Evolutionary conservation across 139 green algal genomes (phyloP).

Genomic region (Coccomyxa sp.): DNA sequence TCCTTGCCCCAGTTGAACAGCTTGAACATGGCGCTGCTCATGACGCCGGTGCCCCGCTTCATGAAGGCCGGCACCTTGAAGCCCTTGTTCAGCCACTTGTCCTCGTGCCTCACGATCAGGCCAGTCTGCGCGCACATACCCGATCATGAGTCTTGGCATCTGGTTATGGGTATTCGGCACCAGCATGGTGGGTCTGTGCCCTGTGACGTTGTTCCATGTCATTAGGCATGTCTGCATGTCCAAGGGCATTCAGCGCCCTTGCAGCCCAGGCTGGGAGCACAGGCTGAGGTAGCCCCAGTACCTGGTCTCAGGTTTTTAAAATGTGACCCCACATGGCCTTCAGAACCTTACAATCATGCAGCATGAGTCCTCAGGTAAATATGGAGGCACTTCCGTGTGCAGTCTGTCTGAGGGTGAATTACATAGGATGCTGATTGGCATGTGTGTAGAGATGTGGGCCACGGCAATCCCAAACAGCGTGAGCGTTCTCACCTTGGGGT

Average conservation of each 20-base stretch:
- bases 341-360: background rate
- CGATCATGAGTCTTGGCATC: background rate
- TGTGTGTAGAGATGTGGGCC: too few species aligned
- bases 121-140: background rate
- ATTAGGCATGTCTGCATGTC: too few species aligned
- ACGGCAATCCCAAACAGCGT: background rate
- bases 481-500: conserved; percentile 3
- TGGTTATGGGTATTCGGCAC: background rate
- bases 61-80: background rate
- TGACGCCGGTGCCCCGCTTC: background rate
- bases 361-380: background rate
- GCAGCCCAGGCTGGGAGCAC: too few species aligned
- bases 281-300: too few species aligned
- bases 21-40: background rate
- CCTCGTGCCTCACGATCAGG: conserved; percentile 1
- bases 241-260: too few species aligned
- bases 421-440: too few species aligned
- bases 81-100: background rate
- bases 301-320: background rate
- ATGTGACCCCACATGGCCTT: background rate
- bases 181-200: too few species aligned
- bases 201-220: too few species aligned
- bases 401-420: background rate
- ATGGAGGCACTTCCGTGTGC: background rate
- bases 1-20: background rate